Evolutionary conservation across 495 filamentous ascomycete species (phyloP).

Genomic region (Recurvomyces mirabilis): DNA sequence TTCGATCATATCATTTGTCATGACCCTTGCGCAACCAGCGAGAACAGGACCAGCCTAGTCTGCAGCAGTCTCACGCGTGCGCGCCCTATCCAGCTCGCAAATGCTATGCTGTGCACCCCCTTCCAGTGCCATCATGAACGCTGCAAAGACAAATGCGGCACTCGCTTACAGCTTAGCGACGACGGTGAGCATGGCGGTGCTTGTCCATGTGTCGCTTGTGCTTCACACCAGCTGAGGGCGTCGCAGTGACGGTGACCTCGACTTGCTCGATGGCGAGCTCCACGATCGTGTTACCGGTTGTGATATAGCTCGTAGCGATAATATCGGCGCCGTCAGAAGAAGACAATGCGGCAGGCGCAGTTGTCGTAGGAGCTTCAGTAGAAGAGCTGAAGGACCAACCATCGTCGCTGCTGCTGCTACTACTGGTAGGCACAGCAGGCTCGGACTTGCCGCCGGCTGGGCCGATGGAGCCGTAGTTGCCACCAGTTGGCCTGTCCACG

Average conservation of each 20-base stretch:
- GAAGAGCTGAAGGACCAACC: not conserved
- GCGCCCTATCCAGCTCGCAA: too few species aligned
- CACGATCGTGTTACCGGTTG: conserved; percentile 9
- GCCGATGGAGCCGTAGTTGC: too few species aligned
- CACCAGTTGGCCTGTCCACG: too few species aligned
- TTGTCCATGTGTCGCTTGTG: conserved; percentile 11
- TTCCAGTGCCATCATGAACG: too few species aligned
- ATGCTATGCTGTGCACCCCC: too few species aligned
- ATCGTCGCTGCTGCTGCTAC: not conserved
- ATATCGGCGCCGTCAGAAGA: not conserved
- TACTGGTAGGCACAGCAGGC: not conserved
- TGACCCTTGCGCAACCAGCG: conserved; percentile 3
- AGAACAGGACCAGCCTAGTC: conserved; percentile 9
- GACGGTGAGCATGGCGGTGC: conserved; percentile 6
- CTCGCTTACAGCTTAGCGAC: not conserved
- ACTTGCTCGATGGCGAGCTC: conserved; percentile 16
- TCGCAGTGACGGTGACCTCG: conserved; percentile 19
- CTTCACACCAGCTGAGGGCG: not conserved
- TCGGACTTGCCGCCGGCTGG: too few species aligned
- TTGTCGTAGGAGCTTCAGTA: not conserved
- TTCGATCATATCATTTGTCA: not conserved
- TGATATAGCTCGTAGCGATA: conserved; percentile 13
- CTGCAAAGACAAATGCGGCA: too few species aligned
- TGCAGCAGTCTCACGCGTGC: not conserved
- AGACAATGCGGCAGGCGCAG: not conserved